Percentiles rank a stretch among this genome's conserved stretches.
Evolutionary conservation across 257 asterid genomes (phyloP).

Genomic region (Nicotiana noctiflora): DNA sequence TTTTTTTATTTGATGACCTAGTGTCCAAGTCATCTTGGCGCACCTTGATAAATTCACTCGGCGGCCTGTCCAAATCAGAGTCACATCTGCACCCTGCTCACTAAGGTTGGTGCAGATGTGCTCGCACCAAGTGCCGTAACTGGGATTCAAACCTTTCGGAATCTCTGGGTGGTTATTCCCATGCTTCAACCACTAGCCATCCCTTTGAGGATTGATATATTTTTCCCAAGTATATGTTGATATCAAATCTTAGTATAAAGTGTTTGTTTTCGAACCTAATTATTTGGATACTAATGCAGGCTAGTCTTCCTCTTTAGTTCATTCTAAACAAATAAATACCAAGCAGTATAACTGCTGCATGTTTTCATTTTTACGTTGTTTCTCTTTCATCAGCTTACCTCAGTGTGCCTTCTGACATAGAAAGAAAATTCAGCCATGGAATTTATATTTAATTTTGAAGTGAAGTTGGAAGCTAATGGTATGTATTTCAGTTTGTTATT

Average conservation of each 20-base stretch:
- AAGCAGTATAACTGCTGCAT: neutral
- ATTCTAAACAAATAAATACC: neutral
- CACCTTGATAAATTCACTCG: neutral
- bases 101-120: neutral
- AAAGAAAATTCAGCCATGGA: neutral
- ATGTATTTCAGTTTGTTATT: neutral
- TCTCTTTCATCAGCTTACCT: neutral
- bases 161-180: neutral
- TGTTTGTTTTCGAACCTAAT: neutral
- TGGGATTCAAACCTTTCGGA: neutral
- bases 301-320: neutral
- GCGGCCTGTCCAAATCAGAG: no score
- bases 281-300: neutral
- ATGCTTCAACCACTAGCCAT: neutral
- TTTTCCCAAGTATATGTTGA: neutral
- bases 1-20: neutral
- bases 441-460: neutral
- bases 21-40: neutral
- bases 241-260: neutral
- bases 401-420: neutral
- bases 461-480: neutral
- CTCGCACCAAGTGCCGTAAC: neutral
- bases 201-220: no score
- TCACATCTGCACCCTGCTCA: neutral
- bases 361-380: neutral